A percentile compares a stretch with the other conserved stretches of the same genome.
These are phyloP conservation scores for Scheffersomyces cryptocercus DNA, from an alignment of 1,139 yeast genomes.

Conservation along the genomic window DNA sequence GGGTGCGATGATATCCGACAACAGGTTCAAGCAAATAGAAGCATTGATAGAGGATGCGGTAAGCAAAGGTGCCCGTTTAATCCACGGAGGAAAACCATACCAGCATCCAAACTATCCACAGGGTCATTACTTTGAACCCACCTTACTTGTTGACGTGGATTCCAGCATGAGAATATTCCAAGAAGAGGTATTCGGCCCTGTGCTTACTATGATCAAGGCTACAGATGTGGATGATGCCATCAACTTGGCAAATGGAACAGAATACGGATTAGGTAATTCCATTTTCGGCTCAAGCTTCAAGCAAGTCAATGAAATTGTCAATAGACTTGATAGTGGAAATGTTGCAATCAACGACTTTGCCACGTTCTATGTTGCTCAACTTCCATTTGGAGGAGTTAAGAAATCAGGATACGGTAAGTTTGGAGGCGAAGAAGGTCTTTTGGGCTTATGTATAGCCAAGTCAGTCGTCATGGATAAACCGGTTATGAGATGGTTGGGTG, in stretches of 20 bases:
- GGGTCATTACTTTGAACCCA: constrained; percentile 92
- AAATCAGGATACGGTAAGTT: constrained; percentile 96
- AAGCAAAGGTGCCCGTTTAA: constrained; percentile 71
- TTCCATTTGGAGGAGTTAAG: constrained; percentile 93
- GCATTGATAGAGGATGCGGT: constrained; percentile 72
- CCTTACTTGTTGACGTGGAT: constrained; percentile 79
- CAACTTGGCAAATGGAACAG: constrained; percentile 80
- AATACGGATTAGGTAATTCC: constrained; percentile 88
- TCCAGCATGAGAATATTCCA: constrained; percentile 77
- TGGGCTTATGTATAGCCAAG: constrained; percentile 84
- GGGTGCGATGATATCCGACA: constrained; percentile 91
- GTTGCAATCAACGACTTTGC: constrained; percentile 98
- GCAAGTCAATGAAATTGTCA: constrained; percentile 63
- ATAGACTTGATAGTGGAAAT: constrained; percentile 73
- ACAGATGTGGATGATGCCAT: constrained; percentile 65
- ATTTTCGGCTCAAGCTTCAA: constrained; percentile 69
- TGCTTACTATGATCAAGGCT: constrained; percentile 77
- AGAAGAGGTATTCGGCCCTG: constrained; percentile 89
- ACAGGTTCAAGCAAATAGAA: constrained; percentile 68
- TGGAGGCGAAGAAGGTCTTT: constrained; percentile 94
- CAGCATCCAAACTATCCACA: constrained; percentile 91
- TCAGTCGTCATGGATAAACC: constrained; percentile 83
- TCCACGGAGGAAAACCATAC: constrained; percentile 78
- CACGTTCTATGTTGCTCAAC: constrained; percentile 89
- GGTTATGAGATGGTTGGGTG: constrained; percentile 54